Conservation (phyloP, 208 protist species). For the Leishmania major region DNA sequence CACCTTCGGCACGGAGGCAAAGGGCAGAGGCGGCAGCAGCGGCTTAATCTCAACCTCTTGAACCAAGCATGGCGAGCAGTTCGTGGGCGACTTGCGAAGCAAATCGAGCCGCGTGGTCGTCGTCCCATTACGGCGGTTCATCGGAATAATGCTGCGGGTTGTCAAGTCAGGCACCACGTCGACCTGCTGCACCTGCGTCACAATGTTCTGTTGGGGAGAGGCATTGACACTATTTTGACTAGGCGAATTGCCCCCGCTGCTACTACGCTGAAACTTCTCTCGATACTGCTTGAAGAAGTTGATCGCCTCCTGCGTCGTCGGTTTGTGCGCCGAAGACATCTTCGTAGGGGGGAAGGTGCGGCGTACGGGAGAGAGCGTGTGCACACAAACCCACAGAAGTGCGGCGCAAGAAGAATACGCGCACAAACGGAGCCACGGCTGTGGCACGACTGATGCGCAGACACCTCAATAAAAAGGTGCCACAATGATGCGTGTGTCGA, state of each 20-base stretch:
- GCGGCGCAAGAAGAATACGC: not conserved
- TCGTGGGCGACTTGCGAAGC: conserved; percentile 37
- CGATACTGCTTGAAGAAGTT: conserved; percentile 37
- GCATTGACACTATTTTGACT: conserved; percentile 31
- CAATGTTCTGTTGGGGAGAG: conserved; percentile 19
- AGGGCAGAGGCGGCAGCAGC: conserved; percentile 37
- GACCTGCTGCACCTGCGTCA: conserved; percentile 31
- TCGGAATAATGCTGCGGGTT: conserved; percentile 34
- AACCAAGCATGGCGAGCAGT: conserved; percentile 35
- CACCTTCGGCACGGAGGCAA: conserved; percentile 17
- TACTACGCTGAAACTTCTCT: conserved; percentile 15
- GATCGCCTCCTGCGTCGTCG: conserved; percentile 35
- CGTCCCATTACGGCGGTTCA: conserved; percentile 38
- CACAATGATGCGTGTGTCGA: not conserved
- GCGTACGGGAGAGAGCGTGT: not conserved
- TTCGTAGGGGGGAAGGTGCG: not conserved
- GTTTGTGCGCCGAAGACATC: conserved; percentile 25
- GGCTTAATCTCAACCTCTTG: conserved; percentile 22
- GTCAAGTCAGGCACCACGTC: conserved; percentile 4
- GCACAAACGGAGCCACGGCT: not conserved
- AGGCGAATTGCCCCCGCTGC: conserved; percentile 16
- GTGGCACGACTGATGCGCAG: too few relatives aligned
- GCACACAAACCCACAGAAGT: not conserved
- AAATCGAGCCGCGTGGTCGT: conserved; percentile 33
- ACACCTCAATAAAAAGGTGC: not conserved